Base-by-base conservation (phyloP, 129 eudicot genomes). In the Glebionis coronaria region DNA sequence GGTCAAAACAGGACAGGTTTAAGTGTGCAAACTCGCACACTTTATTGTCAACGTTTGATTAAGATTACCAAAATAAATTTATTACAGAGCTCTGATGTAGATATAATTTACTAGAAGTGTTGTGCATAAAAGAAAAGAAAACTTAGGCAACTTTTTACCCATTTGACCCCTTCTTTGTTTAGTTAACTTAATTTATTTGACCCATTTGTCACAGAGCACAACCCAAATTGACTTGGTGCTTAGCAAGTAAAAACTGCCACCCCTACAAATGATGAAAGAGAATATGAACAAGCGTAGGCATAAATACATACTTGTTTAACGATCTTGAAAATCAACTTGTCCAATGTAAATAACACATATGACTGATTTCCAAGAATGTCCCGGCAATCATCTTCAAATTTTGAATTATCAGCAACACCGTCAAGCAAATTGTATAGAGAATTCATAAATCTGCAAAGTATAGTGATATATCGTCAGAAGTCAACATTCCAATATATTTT, bases 301-400 rank as follows among this genome's bases (percentile, higher is more conserved):
- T 11, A 57, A 5, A 13, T 6, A 60, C 29, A 56, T 74, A 89
- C 99, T 97, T 93, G 99, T 76, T 87, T 93, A 67, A 89, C 97
- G 76, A 93, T 75, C 83, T 93, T 93, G 70, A 82, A 93, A 68
- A 93, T 86, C 83, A 93, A 56, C 74, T 93, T 93, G 78, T 93
- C 99, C 85, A 93, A 81, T 25, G 99, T 93, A 77, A 93, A 93
- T 61, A 93, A 72, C 65, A 93, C 90, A 73, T 93, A 93, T 1
- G 99, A 87, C 61, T 93, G 97, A 79, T 93, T 93, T 58, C 99
- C 99, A 67, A 93, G 81, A 50, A 93, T 75, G 69, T 88, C 84
- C 38, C 99, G 88, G 51, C 99, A 93, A 63, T 93, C 99, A 72
- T 93, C 99, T 83, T 93, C 99, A 56, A 84, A 93, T 70, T 84